phyloP scores from a whole-genome alignment of 495 filamentous ascomycete species.

The Monascus purpureus region DNA sequence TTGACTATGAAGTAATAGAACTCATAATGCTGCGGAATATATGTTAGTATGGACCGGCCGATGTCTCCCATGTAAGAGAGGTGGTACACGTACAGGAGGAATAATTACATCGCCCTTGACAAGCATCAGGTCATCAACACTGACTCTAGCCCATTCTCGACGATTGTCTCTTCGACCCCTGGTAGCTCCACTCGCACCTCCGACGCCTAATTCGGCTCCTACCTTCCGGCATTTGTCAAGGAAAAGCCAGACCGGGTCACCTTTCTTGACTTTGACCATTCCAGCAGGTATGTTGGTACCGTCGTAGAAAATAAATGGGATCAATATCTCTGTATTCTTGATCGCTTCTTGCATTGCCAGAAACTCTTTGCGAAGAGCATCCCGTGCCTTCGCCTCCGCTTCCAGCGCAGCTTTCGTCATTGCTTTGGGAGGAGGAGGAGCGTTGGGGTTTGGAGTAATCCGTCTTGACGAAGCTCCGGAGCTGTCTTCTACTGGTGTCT shows the following conservation, averaged over 20 bases:
- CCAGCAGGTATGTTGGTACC: slow-evolving; percentile 90
- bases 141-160: slow-evolving; percentile 83
- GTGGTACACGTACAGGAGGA: slow-evolving; percentile 59
- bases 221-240: slow-evolving; percentile 82
- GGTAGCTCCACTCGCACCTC: slow-evolving; percentile 38
- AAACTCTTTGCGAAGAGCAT: slow-evolving; percentile 76
- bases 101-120: slow-evolving; percentile 87
- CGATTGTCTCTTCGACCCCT: slow-evolving; percentile 44
- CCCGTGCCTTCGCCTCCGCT: slow-evolving; percentile 68
- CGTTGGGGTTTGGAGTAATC: slow-evolving; percentile 53
- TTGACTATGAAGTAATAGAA: slow-evolving; percentile 96
- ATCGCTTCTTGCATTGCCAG: slow-evolving; percentile 69
- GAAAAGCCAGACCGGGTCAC: slow-evolving; percentile 81
- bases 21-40: slow-evolving; percentile 63
- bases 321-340: slow-evolving; percentile 76
- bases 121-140: slow-evolving; percentile 93
- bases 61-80: not conserved
- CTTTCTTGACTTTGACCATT: slow-evolving; percentile 75
- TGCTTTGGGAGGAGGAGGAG: slow-evolving; percentile 58
- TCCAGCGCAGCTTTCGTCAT: slow-evolving; percentile 76
- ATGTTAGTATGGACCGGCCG: not conserved
- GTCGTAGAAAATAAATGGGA: slow-evolving; percentile 97
- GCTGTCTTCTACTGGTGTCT: slow-evolving; percentile 25
- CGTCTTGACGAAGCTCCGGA: slow-evolving; percentile 25
- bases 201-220: slow-evolving; percentile 67